A percentile compares a stretch with the other conserved stretches of the same genome.
These are phyloP conservation scores for Cantharellus anzutake DNA, from an alignment of 768 basidiomycete species.

Conservation along the genomic window DNA sequence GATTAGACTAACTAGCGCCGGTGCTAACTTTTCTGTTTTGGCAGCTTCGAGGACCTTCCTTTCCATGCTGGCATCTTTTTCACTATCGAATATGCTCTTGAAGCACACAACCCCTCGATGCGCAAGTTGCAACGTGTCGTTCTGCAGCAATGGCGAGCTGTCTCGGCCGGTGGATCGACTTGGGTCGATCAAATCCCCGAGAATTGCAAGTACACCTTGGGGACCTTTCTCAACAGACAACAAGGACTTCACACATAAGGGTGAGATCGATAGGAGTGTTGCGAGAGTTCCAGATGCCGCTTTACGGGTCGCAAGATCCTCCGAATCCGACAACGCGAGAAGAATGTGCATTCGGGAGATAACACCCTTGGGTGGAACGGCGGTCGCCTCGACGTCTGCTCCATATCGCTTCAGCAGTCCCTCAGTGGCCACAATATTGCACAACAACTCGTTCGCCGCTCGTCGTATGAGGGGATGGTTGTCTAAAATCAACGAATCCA, in stretches of 20 bases:
- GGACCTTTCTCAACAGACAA: conserved; percentile 44
- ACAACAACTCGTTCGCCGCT: conserved; percentile 78
- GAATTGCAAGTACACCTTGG: conserved; percentile 40
- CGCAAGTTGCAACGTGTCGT: not conserved
- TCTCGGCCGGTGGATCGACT: conserved; percentile 7
- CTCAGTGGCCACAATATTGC: conserved; percentile 74
- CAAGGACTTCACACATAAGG: conserved; percentile 40
- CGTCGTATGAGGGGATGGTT: conserved; percentile 67
- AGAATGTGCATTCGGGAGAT: conserved; percentile 45
- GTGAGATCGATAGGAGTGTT: conserved; percentile 40
- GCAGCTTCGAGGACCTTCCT: not conserved
- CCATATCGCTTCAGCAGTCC: conserved; percentile 54
- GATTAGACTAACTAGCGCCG: not conserved
- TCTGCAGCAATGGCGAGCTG: not conserved
- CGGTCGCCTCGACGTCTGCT: conserved; percentile 25
- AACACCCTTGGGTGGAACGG: conserved; percentile 4
- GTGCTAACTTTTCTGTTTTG: not conserved
- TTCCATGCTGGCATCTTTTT: not conserved
- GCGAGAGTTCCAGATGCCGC: conserved; percentile 90
- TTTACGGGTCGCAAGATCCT: conserved; percentile 65
- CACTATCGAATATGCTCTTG: not conserved
- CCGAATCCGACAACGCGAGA: conserved; percentile 68
- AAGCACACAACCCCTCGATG: not conserved
- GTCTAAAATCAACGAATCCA: conserved; percentile 61
- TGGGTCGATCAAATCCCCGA: conserved; percentile 23